Evolutionary conservation across 768 basidiomycete species (phyloP), one percentile per base, ranked within the genome.

Genomic region (Lactarius quietus): DNA sequence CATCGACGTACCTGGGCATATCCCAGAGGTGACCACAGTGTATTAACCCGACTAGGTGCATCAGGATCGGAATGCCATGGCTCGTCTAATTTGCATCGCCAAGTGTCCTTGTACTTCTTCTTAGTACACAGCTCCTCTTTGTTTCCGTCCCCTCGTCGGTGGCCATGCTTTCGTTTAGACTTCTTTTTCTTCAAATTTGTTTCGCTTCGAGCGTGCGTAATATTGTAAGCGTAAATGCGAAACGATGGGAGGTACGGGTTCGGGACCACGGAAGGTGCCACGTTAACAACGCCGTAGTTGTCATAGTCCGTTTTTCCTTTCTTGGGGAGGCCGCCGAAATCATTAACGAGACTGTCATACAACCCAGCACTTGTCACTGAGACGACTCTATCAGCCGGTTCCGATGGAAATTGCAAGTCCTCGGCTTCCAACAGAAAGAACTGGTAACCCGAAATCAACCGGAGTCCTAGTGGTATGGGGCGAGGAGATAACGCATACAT

Each of bases 201-300:
- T 3, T 18, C 8, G n/a, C 59, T 48, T 18, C 51, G 51, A 20
- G 64, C 65, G 3, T 77, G 84, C 1, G 87, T 86, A 28, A 83
- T 78, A 73, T 95, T 95, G 81, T 93, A 95, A 70, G 85, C 80
- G 77, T 86, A 95, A 15, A 95, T 81, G 69, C 93, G 79, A 71
- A 95, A 86, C 18, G 87, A 83, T 3, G 95, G 92, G 56, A 90
- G 75, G 76, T 90, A 97, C 20, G 87, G 87, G 64, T 92, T 92
- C n/a, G 93, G 93, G 62, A 95, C 89, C 26, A 94, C 85, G 38
- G 90, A 84, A 6, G 94, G 90, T 39, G 84, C 83, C 31, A 93
- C 89, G 73, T 92, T 93, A 67, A 93, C 82, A 39, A 91, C 86
- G 4, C 84, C 85, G 70, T 88, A 92, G 66, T 88, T 80, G 70